Base-by-base conservation (phyloP, 75 land plant species). In the Selaginella moellendorffii region DNA sequence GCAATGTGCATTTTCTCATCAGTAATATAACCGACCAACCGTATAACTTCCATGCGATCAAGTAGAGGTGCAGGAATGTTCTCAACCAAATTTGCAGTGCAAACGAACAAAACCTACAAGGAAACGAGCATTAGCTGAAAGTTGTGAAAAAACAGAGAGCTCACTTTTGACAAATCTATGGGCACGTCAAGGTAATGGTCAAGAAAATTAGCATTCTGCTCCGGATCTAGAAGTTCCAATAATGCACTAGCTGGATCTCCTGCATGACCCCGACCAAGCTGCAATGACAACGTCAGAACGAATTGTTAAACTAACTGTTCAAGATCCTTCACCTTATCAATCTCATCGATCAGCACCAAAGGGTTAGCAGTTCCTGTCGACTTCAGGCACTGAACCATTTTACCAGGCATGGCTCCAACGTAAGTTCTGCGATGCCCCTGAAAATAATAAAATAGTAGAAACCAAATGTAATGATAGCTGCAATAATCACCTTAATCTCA, bases 341-440 rank as follows among this genome's bases (percentile, higher is more conserved):
- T 92, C 71, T 92, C 97, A 81, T 92, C 97, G 71, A 92, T 92
- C 36, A 92, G 68, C 29, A 92, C 96, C 42, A 92, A 82, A 27
- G 97, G 97, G 53, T 92, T 92, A 24, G 96, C 71, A 53, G 98
- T 88, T 54, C 90, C 98, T 36, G 84, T 85, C 62, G 68, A 73
- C 77, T 93, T 93, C 2, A 93, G 73, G 72, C 98, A 93, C 66
- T 93, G 96, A 61, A 93, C 98, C 82, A 93, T 93, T 72, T 93
- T 93, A 63, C 98, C 98, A 42, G 98, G 98, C 98, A 93, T 93
- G 0, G 98, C 98, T 69, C 98, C 98, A 72, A 89, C 83, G 65
- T 88, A 93, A 22, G 98, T 93, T 31, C 98, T 74, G 20, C 98
- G 86, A 77, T 93, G 98, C 1, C 98, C 98, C 98, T 93, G 68